A percentile compares a stretch with the other conserved stretches of the same genome.
These are phyloP conservation scores for Vicia faba DNA, from an alignment of 306 rosid species.

Conservation along the genomic window DNA sequence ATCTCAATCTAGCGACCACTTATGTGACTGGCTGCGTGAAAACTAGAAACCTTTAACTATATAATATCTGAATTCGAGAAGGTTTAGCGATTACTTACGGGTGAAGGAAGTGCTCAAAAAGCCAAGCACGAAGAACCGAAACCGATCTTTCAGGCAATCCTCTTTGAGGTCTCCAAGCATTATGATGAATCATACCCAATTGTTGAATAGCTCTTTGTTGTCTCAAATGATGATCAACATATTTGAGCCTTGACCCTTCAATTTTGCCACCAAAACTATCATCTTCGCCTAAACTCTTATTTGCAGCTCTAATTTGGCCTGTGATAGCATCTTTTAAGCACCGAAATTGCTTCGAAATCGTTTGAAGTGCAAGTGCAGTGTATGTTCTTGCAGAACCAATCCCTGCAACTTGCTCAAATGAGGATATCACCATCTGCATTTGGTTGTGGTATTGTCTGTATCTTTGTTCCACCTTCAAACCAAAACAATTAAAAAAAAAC, in stretches of 20 bases:
- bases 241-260: conserved; percentile 87
- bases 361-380: conserved; percentile 87
- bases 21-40: no score
- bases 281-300: conserved; percentile 87
- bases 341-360: conserved; percentile 90
- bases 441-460: conserved; percentile 90
- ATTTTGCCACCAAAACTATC: conserved; percentile 65
- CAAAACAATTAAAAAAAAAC: neutral
- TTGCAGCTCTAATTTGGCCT: conserved; percentile 70
- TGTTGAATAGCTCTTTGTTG: conserved; percentile 97
- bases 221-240: conserved; percentile 84
- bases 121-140: conserved; percentile 98
- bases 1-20: no score
- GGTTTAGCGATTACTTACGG: conserved; percentile 58
- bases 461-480: conserved; percentile 81
- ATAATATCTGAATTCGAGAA: neutral
- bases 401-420: conserved; percentile 86
- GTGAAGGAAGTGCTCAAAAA: conserved; percentile 97
- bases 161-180: conserved; percentile 99
- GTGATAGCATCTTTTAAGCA: conserved; percentile 86
- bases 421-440: conserved; percentile 80
- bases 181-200: conserved; percentile 96
- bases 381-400: conserved; percentile 81
- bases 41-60: no score
- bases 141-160: conserved; percentile 96